Conservation (phyloP, 495 filamentous ascomycete genomes). For the Penicillium nucicola region DNA sequence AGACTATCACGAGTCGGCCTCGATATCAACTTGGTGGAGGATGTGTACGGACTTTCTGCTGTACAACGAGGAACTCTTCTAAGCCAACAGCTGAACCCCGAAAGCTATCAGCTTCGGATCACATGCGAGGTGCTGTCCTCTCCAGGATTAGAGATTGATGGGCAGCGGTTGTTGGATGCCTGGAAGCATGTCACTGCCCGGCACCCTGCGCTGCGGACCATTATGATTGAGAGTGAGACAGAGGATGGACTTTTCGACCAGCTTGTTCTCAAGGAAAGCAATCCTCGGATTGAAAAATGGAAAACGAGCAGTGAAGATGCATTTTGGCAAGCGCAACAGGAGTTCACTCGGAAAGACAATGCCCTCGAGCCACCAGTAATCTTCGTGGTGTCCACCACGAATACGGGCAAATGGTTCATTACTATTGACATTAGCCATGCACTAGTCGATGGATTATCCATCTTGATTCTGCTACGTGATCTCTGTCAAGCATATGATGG, state of each 20-base stretch:
- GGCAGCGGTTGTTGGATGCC: too few species aligned
- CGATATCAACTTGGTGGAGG: conserved; percentile 21
- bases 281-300: background rate
- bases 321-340: background rate
- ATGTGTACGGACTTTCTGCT: conserved; percentile 40
- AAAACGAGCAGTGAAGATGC: background rate
- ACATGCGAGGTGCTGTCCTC: background rate
- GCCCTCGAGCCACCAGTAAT: background rate
- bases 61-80: conserved; percentile 45
- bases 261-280: conserved; percentile 7
- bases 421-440: conserved; percentile 1
- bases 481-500: background rate
- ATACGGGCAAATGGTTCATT: conserved; percentile 3
- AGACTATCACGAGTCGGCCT: background rate
- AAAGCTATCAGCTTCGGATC: conserved; percentile 25
- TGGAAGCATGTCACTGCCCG: too few species aligned
- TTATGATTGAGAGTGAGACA: background rate
- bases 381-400: conserved; percentile 38
- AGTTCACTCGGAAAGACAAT: background rate
- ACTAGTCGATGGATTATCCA: background rate
- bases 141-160: background rate
- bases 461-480: background rate
- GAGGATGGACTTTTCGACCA: conserved; percentile 17
- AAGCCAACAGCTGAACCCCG: conserved; percentile 36
- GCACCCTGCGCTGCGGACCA: too few species aligned